phyloP scores from a whole-genome alignment of 306 rosid species.

The barrel medic (Medicago truncatula) region DNA sequence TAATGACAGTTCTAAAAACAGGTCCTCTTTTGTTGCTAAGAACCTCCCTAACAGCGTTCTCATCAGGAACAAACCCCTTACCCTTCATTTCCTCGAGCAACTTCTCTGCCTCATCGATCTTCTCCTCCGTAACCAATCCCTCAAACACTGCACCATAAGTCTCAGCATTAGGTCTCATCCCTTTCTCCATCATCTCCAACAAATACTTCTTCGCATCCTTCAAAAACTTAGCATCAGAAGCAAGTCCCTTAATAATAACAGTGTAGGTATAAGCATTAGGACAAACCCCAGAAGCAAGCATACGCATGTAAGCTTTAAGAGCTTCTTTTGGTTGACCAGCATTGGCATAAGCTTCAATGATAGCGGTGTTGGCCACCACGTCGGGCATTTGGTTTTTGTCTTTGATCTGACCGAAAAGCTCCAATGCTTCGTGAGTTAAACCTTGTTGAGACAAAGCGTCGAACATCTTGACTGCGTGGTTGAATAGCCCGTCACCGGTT shows the following conservation, averaged over 20 bases:
- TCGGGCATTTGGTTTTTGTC: constrained; percentile 84
- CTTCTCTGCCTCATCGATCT: constrained; percentile 57
- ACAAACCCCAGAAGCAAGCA: constrained; percentile 73
- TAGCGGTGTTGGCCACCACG: constrained; percentile 75
- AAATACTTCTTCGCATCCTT: constrained; percentile 60
- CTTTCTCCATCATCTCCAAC: constrained; percentile 75
- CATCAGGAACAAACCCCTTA: constrained; percentile 65
- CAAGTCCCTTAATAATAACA: constrained; percentile 65
- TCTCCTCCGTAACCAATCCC: constrained; percentile 57
- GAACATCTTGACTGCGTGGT: constrained; percentile 86
- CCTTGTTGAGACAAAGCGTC: constrained; percentile 87
- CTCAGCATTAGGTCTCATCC: constrained; percentile 69
- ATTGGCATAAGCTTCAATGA: constrained; percentile 69
- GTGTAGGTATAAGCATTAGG: constrained; percentile 77
- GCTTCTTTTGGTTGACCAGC: constrained; percentile 71
- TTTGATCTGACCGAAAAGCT: constrained; percentile 71
- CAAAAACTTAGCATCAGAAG: constrained; percentile 43
- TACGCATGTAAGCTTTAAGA: constrained; percentile 66
- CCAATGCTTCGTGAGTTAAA: constrained; percentile 73
- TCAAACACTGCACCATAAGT: constrained; percentile 64
- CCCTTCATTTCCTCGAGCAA: constrained; percentile 59
- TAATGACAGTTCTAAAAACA: constrained; percentile 53
- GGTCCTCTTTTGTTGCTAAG: constrained; percentile 54
- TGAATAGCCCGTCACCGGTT: constrained; percentile 58
- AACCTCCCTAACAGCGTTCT: constrained; percentile 66